Evolutionary conservation across 2,329 filamentous ascomycete species (phyloP).

Genomic region (Trichoderma brevicompactum): DNA sequence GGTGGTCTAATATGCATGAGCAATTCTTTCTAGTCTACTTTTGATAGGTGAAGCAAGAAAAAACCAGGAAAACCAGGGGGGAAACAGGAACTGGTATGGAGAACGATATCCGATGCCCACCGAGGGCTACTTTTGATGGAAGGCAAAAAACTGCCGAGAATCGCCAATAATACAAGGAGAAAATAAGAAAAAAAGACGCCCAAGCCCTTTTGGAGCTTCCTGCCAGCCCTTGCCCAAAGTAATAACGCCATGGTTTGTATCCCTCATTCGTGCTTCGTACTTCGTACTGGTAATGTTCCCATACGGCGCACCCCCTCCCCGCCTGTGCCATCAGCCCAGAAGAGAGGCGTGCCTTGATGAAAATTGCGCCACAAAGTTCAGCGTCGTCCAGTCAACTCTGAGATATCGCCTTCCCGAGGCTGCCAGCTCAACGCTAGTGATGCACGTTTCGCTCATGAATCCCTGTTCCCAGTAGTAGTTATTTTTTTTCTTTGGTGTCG

Average conservation of each 20-base stretch:
- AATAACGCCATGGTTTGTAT: neutral
- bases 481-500: too few relatives aligned
- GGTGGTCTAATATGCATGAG: neutral
- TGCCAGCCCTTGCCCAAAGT: neutral
- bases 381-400: neutral
- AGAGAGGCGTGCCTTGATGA: neutral
- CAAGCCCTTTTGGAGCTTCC: neutral
- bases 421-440: neutral
- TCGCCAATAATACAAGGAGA: neutral
- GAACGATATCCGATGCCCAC: neutral
- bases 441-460: neutral
- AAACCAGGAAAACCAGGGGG: neutral
- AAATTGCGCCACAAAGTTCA: neutral
- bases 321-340: neutral
- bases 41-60: neutral
- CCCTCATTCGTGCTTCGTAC: neutral
- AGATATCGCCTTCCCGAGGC: neutral
- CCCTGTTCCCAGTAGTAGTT: too few relatives aligned
- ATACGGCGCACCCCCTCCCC: neutral
- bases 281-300: too few relatives aligned
- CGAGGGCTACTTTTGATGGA: neutral
- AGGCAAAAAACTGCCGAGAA: neutral
- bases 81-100: neutral
- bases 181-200: neutral
- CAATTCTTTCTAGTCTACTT: neutral